These are phyloP conservation scores for Pestalotiopsis sp. DNA, from an alignment of 2,329 filamentous ascomycete species.

Conservation along the genomic window DNA sequence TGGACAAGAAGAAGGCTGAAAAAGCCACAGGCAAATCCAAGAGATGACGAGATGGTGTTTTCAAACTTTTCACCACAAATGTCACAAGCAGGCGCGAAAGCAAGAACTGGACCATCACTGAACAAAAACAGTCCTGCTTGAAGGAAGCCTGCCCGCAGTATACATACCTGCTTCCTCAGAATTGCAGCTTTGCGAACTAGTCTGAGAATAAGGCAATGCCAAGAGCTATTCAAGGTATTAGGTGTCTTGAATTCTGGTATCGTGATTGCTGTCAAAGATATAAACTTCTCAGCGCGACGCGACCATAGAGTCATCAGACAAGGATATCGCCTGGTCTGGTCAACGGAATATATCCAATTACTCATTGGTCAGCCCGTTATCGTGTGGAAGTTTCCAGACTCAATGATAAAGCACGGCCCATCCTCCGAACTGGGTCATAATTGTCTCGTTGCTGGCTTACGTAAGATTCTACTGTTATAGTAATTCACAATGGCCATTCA, in stretches of 20 bases:
- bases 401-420: not conserved
- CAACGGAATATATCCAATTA: not conserved
- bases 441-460: not conserved
- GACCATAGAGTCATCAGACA: not conserved
- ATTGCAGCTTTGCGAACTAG: not conserved
- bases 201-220: not conserved
- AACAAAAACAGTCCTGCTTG: not conserved
- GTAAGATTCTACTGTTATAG: not conserved
- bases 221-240: not conserved
- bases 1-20: slow-evolving; percentile 61
- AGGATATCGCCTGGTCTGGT: not conserved
- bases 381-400: not conserved
- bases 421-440: not conserved
- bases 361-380: not conserved
- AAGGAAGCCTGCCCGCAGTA: not conserved
- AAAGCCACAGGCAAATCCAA: slow-evolving; percentile 39
- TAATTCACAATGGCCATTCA: not conserved
- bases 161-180: not conserved
- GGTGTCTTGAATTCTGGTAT: not conserved
- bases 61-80: not conserved
- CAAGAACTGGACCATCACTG: no score
- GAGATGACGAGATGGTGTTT: slow-evolving; percentile 22
- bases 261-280: not conserved
- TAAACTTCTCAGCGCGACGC: no score
- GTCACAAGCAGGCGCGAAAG: not conserved